Percentiles rank a stretch among this genome's conserved stretches.
phyloP scores from a whole-genome alignment of 345 rosid species.

The Ricinus communis region DNA sequence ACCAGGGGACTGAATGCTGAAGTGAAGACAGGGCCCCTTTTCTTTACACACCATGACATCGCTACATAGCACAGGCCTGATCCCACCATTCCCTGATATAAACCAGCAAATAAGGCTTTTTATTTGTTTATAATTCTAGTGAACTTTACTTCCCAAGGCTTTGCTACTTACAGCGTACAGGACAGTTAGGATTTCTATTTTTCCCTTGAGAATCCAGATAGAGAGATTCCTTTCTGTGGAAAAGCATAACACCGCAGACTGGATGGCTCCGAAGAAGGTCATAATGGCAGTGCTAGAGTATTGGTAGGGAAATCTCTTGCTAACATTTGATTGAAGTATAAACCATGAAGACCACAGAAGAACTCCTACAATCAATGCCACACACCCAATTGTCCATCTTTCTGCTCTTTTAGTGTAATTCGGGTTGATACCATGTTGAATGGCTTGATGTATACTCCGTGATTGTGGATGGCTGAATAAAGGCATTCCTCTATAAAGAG shows the following conservation, averaged over 20 bases:
- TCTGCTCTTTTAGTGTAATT: conserved; percentile 19
- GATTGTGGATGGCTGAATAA: conserved; percentile 30
- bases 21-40: conserved; percentile 77
- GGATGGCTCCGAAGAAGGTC: conserved; percentile 62
- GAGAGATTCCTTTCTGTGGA: conserved; percentile 41
- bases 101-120: no score
- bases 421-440: conserved; percentile 1
- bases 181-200: conserved; percentile 42
- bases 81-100: conserved; percentile 64
- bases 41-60: conserved; percentile 85
- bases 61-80: conserved; percentile 79
- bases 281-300: conserved; percentile 62
- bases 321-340: conserved; percentile 46
- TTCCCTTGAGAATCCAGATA: conserved; percentile 46
- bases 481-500: conserved; percentile 49
- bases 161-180: conserved; percentile 44
- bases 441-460: conserved; percentile 11
- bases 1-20: conserved; percentile 68
- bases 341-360: conserved; percentile 67
- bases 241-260: conserved; percentile 46
- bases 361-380: conserved; percentile 44
- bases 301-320: conserved; percentile 52
- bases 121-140: neutral
- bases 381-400: conserved; percentile 50
- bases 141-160: neutral